Conservation (phyloP, 176 grass and related monocot species). For the Phoenix dactylifera region DNA sequence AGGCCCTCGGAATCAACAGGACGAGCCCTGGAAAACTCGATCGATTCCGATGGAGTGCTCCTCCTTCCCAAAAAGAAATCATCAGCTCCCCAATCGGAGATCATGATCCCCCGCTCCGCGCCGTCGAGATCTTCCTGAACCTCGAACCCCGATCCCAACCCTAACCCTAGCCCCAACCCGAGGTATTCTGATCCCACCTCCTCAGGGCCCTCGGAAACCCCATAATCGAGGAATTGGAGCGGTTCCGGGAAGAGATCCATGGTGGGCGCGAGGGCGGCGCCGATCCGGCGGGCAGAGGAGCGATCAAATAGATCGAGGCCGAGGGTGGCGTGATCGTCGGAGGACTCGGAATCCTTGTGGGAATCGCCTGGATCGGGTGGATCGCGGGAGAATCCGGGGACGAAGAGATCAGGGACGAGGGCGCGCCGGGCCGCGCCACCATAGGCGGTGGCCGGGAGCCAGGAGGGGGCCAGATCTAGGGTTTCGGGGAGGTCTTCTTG, state of each 20-base stretch:
- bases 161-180: constrained; percentile 11
- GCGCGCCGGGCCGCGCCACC: constrained; percentile 14
- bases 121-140: background rate
- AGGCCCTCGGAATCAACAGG: background rate
- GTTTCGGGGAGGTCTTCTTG: too few species aligned
- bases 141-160: constrained; percentile 13
- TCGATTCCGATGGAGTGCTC: background rate
- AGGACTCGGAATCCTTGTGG: background rate
- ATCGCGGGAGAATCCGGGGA: constrained; percentile 25
- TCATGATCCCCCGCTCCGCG: background rate
- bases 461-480: too few species aligned
- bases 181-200: constrained; percentile 27
- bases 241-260: constrained; percentile 10
- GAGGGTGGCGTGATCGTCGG: background rate
- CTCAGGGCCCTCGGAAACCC: background rate
- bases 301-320: constrained; percentile 4
- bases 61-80: constrained; percentile 17
- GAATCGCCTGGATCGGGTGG: constrained; percentile 16
- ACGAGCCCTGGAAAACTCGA: constrained; percentile 15
- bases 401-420: constrained; percentile 28
- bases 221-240: too few species aligned
- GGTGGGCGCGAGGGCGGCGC: constrained; percentile 3
- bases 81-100: constrained; percentile 6
- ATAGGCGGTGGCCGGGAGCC: too few species aligned
- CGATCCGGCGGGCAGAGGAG: background rate